Evolutionary conservation across 108 stramenopile species (phyloP), one percentile per base, ranked within the genome.

Genomic region (Thalassiosira profunda): DNA sequence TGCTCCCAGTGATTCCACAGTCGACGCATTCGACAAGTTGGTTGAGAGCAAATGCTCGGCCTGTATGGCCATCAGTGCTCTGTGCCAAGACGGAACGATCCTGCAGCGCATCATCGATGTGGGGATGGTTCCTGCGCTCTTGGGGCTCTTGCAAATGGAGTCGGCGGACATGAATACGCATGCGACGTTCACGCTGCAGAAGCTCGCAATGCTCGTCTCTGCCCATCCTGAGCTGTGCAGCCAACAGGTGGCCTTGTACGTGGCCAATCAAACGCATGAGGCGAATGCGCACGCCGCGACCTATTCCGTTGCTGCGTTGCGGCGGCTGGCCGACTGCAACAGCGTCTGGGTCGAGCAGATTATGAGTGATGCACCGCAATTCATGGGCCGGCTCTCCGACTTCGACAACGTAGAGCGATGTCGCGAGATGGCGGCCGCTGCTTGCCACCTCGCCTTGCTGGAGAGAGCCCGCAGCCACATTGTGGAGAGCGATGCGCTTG

Each of bases 31-130:
- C 7, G 18, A 10, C 5, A 51, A 71, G 11, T 24, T 54, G 21
- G 29, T 59, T 34, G 80, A 89, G 58, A 68, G 57, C 17, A 58
- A 84, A 29, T 74, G 91, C 29, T 93, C 80, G 58, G 90, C 93
- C 9, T 87, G 76, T 42, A 70, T 94, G 81, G 89, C 88, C 21
- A 38, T 91, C 18, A 87, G 93, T 20, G 82, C 89, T 36, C 56
- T 94, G 25, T 70, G 80, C 18, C 57, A 48, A 29, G 38, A 76
- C 30, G 21, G 53, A 9, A 54, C 41, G 8, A 74, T 65, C 61
- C 84, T 82, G 59, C 57, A 40, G 48, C 53, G 45, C 24, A 31
- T 92, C 3, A 28, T 88, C 4, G 44, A 47, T 12, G 47, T 53
- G 2, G 64, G 67, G 31, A 42, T 68, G 18, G 42, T 82, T 40